phyloP scores from a whole-genome alignment of 192 early-diverging fungal genomes.

The Gamsiella multidivaricata region DNA sequence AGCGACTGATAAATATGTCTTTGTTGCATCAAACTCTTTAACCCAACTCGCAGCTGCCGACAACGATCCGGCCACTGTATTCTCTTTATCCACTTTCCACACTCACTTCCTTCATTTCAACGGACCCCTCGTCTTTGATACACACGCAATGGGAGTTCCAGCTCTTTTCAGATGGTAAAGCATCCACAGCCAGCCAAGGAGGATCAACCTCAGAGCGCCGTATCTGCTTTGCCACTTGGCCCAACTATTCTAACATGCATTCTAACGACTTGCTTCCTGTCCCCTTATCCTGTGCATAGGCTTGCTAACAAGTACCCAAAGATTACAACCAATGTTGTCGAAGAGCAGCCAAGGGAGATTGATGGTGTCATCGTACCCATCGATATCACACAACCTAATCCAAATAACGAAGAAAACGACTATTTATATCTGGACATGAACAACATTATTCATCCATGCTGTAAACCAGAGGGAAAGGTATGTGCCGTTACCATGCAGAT shows the following conservation, averaged over 20 bases:
- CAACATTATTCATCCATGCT: constrained; percentile 91
- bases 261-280: not conserved
- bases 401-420: constrained; percentile 92
- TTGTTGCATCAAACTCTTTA: constrained; percentile 2
- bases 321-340: constrained; percentile 74
- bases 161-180: constrained; percentile 73
- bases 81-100: constrained; percentile 1
- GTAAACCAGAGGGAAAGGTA: constrained; percentile 81
- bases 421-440: constrained; percentile 99
- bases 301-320: constrained; percentile 81
- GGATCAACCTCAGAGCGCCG: not conserved
- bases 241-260: no score
- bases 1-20: no score
- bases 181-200: not conserved
- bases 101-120: not conserved
- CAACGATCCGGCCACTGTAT: not conserved
- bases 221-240: no score
- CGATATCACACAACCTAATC: constrained; percentile 89
- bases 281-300: constrained; percentile 54
- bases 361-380: constrained; percentile 86
- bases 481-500: no score
- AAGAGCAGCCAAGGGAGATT: constrained; percentile 74
- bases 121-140: not conserved
- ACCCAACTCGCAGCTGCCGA: not conserved
- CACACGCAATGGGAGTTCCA: constrained; percentile 79